Conservation (phyloP, 2,329 filamentous ascomycete genomes). For the Periglandula ipomoeae region DNA sequence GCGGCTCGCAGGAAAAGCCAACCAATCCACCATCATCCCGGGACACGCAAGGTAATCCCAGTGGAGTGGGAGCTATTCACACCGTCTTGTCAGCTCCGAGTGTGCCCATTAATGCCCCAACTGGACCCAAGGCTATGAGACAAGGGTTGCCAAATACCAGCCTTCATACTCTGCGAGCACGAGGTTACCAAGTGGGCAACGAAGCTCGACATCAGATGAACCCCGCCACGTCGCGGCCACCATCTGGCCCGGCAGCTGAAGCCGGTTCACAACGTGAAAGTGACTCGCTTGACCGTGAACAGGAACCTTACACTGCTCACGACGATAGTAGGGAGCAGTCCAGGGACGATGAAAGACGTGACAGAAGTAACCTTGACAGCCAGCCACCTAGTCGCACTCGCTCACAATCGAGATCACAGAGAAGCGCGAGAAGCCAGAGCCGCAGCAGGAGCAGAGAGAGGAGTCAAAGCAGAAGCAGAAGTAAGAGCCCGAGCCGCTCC, state of each 20-base stretch:
- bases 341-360: constrained; percentile 17
- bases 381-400: constrained; percentile 12
- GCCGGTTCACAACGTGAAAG: constrained; percentile 39
- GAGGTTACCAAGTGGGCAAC: constrained; percentile 38
- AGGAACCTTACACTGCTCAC: constrained; percentile 21
- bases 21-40: constrained; percentile 15
- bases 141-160: constrained; percentile 79
- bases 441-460: constrained; percentile 20
- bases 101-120: constrained; percentile 65
- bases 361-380: constrained; percentile 14
- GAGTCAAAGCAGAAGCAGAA: constrained; percentile 14
- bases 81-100: constrained; percentile 26
- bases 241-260: constrained; percentile 7
- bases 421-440: constrained; percentile 20
- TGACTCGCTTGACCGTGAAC: constrained; percentile 34
- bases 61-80: constrained; percentile 20
- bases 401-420: constrained; percentile 26
- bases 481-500: constrained; percentile 19
- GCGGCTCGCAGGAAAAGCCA: constrained; percentile 14
- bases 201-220: constrained; percentile 25
- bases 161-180: constrained; percentile 53
- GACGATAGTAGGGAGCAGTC: constrained; percentile 22
- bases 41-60: constrained; percentile 23
- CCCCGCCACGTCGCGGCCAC: constrained; percentile 6
- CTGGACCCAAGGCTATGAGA: constrained; percentile 89